A percentile compares a stretch with the other conserved stretches of the same genome.
Conservation (phyloP, 75 land plant species). For the Chamaecyparis obtusa region DNA sequence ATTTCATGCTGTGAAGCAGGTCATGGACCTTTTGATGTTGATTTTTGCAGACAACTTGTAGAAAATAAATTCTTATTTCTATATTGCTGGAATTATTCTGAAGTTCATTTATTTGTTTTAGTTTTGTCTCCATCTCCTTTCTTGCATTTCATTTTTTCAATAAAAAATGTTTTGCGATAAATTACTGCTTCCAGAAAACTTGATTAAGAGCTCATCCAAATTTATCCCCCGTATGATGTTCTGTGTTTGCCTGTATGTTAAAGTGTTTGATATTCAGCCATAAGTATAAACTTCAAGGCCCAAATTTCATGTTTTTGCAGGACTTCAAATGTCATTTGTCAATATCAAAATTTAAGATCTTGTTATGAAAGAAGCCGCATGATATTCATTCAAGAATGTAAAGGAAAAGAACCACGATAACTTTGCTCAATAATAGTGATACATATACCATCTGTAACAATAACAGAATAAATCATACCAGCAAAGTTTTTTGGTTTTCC, state of each 20-base stretch:
- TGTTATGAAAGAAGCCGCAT: background rate
- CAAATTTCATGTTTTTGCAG: background rate
- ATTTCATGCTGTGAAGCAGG: background rate
- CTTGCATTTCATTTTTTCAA: background rate
- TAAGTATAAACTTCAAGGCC: background rate
- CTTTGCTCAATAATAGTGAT: too few relatives aligned
- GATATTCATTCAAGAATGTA: background rate
- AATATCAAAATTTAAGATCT: background rate
- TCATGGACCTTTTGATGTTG: background rate
- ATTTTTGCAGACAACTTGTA: background rate
- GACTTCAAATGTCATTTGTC: background rate
- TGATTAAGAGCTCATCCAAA: background rate
- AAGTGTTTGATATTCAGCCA: background rate
- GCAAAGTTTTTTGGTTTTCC: too few relatives aligned
- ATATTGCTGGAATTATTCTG: background rate
- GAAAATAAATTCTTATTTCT: background rate
- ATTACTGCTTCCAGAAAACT: background rate
- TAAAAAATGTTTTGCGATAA: background rate
- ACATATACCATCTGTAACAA: too few relatives aligned
- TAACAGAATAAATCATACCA: too few relatives aligned
- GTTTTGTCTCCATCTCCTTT: background rate
- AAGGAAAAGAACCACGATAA: too few relatives aligned
- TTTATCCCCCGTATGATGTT: background rate
- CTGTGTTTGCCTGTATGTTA: background rate
- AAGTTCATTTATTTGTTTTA: background rate